Evolutionary conservation across 2,329 filamentous ascomycete species (phyloP), one percentile per base, ranked within the genome.

Genomic region (Chrysoporthe deuterocubensis): DNA sequence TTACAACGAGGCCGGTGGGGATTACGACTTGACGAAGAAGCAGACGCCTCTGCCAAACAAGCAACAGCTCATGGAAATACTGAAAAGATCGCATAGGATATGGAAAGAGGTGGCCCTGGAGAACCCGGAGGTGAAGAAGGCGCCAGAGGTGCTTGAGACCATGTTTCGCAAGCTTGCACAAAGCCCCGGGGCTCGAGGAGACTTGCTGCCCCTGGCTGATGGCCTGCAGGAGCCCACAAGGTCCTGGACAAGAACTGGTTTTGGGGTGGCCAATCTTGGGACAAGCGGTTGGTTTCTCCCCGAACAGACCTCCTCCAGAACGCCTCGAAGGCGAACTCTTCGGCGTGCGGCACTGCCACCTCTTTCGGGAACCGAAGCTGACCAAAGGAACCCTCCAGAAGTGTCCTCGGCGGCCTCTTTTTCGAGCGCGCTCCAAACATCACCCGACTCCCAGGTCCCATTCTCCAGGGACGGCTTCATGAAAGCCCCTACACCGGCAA

Each of bases 41-140:
- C 74, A 75, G 32, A 72, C 73, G 7, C 72, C 75, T 21, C 69
- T 75, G 18, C 76, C 78, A 0, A 78, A 75, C 42, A 83, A 78
- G 68, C 74, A 76, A 3, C 76, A 80, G 57, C 78, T 86, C 21
- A 74, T 79, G 14, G 72, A 75, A 11, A 71, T 81, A 70, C 78
- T 87, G 34, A 76, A 76, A 67, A 75, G 77, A 21, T 85, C 84
- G 16, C 73, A 82, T 69, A 65, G 65, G 2, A 81, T 85, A 64
- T 86, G 84, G 83, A 71, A 71, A 21, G 75, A 79, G 4, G 77
- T 84, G 37, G 75, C 81, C 2, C 67, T 71, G 14, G 74, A 75
- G 9, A 73, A 78, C 34, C 71, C 75, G 1, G 83, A 84, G 66
- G 77, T 82, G 59, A 79, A 75, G 52, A 85, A 84, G 74, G 83